phyloP scores from a whole-genome alignment of 495 filamentous ascomycete species.

The Hypoxylon trugodes region DNA sequence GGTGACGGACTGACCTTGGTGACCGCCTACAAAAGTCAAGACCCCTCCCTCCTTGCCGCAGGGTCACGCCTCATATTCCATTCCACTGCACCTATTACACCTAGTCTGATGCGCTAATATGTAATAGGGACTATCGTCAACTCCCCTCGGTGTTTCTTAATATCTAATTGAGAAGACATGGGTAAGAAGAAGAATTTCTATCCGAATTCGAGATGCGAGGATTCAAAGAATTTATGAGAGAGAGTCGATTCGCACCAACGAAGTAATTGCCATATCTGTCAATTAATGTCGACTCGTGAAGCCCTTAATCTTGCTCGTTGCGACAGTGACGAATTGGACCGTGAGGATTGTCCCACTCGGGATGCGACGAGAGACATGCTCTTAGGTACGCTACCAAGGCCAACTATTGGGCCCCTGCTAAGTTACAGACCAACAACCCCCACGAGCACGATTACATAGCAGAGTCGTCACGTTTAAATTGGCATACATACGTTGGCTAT shows the following conservation, averaged over 20 bases:
- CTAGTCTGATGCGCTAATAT: too few relatives aligned
- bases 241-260: conserved; percentile 15
- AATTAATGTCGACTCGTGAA: conserved; percentile 16
- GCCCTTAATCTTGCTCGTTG: conserved; percentile 37
- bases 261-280: conserved; percentile 35
- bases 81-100: too few relatives aligned
- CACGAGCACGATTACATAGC: background rate
- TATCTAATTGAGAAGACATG: background rate
- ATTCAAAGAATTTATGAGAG: conserved; percentile 1
- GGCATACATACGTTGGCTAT: background rate
- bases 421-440: conserved; percentile 15
- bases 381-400: conserved; percentile 11
- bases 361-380: conserved; percentile 23
- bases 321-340: conserved; percentile 34
- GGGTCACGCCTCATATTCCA: conserved; percentile 9
- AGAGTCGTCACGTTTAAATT: conserved; percentile 6
- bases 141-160: background rate
- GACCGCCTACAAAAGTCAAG: background rate
- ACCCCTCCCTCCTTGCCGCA: conserved; percentile 22
- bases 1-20: conserved; percentile 2
- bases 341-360: conserved; percentile 25
- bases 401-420: conserved; percentile 18
- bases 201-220: background rate
- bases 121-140: too few relatives aligned
- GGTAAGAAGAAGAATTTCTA: background rate